phyloP scores from a whole-genome alignment of 148 eudicot genomes.

The Mesembryanthemum crystallinum region DNA sequence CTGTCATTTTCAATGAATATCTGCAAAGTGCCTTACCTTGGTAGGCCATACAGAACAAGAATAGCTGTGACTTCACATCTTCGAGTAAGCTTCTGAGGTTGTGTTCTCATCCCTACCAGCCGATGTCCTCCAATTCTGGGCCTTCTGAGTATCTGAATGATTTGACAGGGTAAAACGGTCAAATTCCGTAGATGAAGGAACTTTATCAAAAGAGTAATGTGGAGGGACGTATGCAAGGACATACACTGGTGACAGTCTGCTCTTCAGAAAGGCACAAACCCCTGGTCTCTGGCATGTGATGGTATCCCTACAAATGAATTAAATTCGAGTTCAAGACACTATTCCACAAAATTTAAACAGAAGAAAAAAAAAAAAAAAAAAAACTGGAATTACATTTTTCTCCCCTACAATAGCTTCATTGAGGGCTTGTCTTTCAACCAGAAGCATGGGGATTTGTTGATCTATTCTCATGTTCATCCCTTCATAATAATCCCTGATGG shows the following conservation, averaged over 20 bases:
- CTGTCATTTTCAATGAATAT: background rate
- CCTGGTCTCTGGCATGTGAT: slow-evolving; percentile 98
- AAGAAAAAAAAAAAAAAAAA: slow-evolving; percentile 11
- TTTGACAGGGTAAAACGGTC: slow-evolving; percentile 5
- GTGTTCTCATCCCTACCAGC: slow-evolving; percentile 88
- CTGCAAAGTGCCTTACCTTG: slow-evolving; percentile 53
- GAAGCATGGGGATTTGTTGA: slow-evolving; percentile 95
- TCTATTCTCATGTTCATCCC: slow-evolving; percentile 96
- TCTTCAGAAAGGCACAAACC: slow-evolving; percentile 99
- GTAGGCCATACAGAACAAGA: slow-evolving; percentile 92
- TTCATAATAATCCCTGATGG: slow-evolving; percentile 92
- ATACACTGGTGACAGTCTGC: slow-evolving; percentile 93
- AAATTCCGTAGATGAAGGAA: background rate
- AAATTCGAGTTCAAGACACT: slow-evolving; percentile 6
- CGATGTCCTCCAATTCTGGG: slow-evolving; percentile 78
- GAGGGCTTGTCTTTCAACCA: slow-evolving; percentile 95
- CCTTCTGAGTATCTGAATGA: slow-evolving; percentile 65
- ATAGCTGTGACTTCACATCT: slow-evolving; percentile 98
- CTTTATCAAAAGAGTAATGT: background rate
- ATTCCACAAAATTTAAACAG: background rate
- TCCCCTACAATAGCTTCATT: slow-evolving; percentile 99
- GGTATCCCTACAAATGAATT: slow-evolving; percentile 58
- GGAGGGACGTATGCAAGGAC: slow-evolving; percentile 7
- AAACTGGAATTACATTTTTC: slow-evolving; percentile 57
- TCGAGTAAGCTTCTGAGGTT: slow-evolving; percentile 72